Evolutionary conservation across 805 yeast species (phyloP).

Genomic region (Pichia paraexigua): DNA sequence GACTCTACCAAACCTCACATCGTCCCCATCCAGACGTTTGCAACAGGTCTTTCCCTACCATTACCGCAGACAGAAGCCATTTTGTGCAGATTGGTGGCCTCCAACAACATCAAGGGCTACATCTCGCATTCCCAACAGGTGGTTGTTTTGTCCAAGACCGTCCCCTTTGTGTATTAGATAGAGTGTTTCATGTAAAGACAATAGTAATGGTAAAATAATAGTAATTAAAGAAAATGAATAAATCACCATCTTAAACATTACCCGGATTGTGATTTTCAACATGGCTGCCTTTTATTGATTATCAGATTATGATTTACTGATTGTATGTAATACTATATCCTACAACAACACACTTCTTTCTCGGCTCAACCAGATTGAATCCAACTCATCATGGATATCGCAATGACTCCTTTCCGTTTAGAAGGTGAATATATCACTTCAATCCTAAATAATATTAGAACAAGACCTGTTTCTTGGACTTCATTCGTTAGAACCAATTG

Average conservation of each 20-base stretch:
- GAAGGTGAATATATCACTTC: slow-evolving; percentile 65
- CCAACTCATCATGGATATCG: neutral
- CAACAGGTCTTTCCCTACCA: neutral
- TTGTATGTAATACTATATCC: too few species aligned
- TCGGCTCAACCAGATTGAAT: neutral
- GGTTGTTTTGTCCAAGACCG: neutral
- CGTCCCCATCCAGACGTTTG: slow-evolving; percentile 1
- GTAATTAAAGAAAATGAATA: too few species aligned
- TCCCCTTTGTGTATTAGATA: neutral
- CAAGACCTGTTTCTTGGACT: slow-evolving; percentile 87
- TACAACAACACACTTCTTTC: too few species aligned
- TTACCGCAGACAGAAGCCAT: neutral
- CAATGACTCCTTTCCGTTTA: slow-evolving; percentile 22
- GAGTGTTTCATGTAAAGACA: neutral
- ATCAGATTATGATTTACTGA: neutral
- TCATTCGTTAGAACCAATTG: slow-evolving; percentile 72
- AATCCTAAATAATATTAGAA: slow-evolving; percentile 58
- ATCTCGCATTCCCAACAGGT: slow-evolving; percentile 4
- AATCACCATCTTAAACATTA: too few species aligned
- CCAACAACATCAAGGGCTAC: slow-evolving; percentile 2
- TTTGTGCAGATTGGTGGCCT: slow-evolving; percentile 1
- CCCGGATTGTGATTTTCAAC: slow-evolving; percentile 1
- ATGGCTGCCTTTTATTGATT: neutral
- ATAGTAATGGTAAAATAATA: too few species aligned
- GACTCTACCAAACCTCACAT: slow-evolving; percentile 1